A percentile compares a stretch with the other conserved stretches of the same genome.
Conservation (phyloP, 2,329 filamentous ascomycete genomes). For the Fusarium chuoi region DNA sequence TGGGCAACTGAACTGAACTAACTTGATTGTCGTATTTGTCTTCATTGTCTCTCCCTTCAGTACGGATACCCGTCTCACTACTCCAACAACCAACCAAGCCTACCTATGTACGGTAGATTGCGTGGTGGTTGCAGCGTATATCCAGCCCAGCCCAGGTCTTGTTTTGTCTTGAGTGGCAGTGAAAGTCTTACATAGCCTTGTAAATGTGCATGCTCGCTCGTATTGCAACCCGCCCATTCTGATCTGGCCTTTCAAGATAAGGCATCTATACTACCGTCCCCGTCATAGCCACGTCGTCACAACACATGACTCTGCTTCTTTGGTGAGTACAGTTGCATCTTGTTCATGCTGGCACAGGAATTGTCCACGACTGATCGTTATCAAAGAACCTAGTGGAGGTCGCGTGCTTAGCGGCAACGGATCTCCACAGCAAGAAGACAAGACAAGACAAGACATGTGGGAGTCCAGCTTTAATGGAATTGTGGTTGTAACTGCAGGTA, state of each 20-base stretch:
- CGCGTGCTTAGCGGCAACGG: conserved; percentile 38
- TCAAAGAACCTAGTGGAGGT: conserved; percentile 35
- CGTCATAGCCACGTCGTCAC: not conserved
- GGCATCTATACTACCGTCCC: not conserved
- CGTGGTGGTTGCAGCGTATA: not conserved
- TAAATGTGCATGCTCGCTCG: not conserved
- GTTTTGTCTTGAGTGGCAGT: conserved; percentile 26
- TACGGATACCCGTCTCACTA: conserved; percentile 1
- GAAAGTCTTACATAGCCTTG: conserved; percentile 7
- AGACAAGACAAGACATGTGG: conserved; percentile 2
- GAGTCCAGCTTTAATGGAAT: conserved; percentile 13
- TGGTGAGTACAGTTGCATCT: not conserved
- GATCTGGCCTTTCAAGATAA: not conserved
- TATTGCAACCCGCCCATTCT: not conserved
- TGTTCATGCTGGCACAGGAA: not conserved
- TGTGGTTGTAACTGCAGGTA: conserved; percentile 22
- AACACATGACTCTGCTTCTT: not conserved
- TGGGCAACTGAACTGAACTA: not conserved
- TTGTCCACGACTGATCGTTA: conserved; percentile 20
- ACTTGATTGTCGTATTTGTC: not conserved
- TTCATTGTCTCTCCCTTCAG: not conserved
- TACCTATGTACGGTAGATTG: not conserved
- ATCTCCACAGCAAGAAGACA: conserved; percentile 5
- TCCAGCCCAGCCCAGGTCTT: not conserved
- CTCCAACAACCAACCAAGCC: not conserved